Evolutionary conservation across 495 filamentous ascomycete genomes (phyloP).

Genomic region (Podospora conica): DNA sequence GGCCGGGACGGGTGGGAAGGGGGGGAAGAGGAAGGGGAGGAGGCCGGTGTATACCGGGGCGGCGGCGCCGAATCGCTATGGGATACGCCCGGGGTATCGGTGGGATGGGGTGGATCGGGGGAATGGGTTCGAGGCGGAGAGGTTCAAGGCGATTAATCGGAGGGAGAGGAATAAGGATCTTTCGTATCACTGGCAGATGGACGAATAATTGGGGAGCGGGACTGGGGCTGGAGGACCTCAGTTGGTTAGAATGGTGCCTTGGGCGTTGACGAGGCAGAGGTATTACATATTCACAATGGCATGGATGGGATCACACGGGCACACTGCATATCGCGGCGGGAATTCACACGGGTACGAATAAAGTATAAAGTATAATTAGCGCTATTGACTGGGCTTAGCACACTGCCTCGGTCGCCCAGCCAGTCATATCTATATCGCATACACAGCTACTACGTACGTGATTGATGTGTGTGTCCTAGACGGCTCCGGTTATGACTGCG

Average conservation of each 20-base stretch:
- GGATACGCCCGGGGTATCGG: constrained; percentile 81
- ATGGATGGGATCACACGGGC: neutral
- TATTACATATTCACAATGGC: neutral
- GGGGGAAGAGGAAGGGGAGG: constrained; percentile 28
- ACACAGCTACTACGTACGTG: neutral
- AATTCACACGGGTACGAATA: neutral
- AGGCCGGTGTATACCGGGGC: constrained; percentile 74
- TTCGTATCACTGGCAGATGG: constrained; percentile 95
- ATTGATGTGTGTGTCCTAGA: neutral
- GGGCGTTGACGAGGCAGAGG: neutral
- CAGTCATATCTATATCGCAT: neutral
- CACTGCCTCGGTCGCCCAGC: neutral
- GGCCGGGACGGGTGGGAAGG: constrained; percentile 30
- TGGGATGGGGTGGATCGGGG: constrained; percentile 98
- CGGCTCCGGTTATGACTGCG: neutral
- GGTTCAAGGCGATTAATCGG: constrained; percentile 80
- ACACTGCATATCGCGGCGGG: neutral
- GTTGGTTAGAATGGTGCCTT: neutral
- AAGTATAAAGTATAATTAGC: neutral
- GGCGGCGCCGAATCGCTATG: constrained; percentile 86
- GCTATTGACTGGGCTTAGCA: neutral
- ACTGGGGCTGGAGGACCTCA: too few species aligned
- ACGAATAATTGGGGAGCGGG: constrained; percentile 50
- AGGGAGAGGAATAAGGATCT: constrained; percentile 65
- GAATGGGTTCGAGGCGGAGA: constrained; percentile 92